These are phyloP conservation scores for Henckelia pumila DNA, from an alignment of 257 asterid species.

Conservation along the genomic window DNA sequence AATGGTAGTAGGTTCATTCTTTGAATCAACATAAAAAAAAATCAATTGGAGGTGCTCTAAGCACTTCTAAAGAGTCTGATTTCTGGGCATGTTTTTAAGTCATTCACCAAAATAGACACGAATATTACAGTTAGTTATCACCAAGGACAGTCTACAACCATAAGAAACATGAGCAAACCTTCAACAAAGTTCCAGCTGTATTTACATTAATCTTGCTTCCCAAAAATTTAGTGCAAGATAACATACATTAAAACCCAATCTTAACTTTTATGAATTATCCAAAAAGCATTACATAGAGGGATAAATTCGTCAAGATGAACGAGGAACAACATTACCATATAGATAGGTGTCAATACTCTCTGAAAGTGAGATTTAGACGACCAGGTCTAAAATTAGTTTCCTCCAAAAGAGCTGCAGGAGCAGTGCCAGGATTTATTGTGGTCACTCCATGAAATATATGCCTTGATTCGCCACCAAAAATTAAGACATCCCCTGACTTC, in stretches of 20 bases:
- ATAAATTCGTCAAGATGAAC: neutral
- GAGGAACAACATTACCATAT: conserved; percentile 13
- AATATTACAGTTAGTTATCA: neutral
- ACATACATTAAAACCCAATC: neutral
- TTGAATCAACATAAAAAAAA: too few species aligned
- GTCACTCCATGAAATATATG: conserved; percentile 71
- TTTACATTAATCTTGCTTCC: too few species aligned
- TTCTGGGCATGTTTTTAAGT: neutral
- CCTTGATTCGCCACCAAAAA: conserved; percentile 79
- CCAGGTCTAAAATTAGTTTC: conserved; percentile 59
- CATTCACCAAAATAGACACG: too few species aligned
- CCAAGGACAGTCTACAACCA: neutral
- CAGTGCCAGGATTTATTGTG: conserved; percentile 41
- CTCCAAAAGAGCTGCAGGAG: conserved; percentile 47
- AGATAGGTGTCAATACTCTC: conserved; percentile 44
- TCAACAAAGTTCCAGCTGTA: neutral
- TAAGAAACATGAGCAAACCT: neutral
- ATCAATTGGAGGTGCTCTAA: too few species aligned
- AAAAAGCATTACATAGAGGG: neutral
- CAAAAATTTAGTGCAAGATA: neutral
- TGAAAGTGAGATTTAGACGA: conserved; percentile 78
- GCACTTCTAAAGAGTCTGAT: neutral
- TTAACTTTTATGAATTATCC: neutral
- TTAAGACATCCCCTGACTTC: conserved; percentile 79
- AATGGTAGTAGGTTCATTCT: too few species aligned